Conservation (phyloP, 495 filamentous ascomycete genomes). For the Hypoxylon fuscum region DNA sequence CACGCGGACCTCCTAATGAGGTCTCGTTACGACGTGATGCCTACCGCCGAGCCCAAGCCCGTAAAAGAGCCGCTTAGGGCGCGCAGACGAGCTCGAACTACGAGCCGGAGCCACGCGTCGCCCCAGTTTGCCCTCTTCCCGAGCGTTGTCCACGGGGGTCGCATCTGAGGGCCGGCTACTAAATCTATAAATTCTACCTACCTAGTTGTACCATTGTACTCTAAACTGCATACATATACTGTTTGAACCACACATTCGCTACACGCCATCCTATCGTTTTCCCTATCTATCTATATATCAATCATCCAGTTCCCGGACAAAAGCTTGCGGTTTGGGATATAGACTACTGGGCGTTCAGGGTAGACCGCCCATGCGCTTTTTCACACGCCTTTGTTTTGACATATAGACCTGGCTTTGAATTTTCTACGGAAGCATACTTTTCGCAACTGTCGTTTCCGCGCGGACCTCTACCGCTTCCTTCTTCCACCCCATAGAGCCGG, state of each 20-base stretch:
- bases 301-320: not conserved
- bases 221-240: not conserved
- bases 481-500: constrained; percentile 17
- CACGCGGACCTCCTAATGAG: constrained; percentile 37
- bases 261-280: not conserved
- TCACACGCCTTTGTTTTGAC: constrained; percentile 7
- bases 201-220: not conserved
- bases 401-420: constrained; percentile 31
- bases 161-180: constrained; percentile 24
- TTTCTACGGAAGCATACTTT: not conserved
- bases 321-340: not conserved
- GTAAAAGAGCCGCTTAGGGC: constrained; percentile 33
- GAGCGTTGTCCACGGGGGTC: constrained; percentile 9
- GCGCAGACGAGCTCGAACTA: constrained; percentile 42
- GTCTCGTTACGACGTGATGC: constrained; percentile 14
- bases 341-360: not conserved
- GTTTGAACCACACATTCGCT: not conserved
- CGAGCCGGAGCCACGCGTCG: constrained; percentile 39
- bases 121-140: constrained; percentile 46
- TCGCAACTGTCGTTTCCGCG: constrained; percentile 35
- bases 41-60: constrained; percentile 14
- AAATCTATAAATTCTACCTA: not conserved
- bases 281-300: not conserved
- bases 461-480: not conserved
- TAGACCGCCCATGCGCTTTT: not conserved